Conservation (phyloP, 1,284 basidiomycete genomes). For the Blastosporella zonata region DNA sequence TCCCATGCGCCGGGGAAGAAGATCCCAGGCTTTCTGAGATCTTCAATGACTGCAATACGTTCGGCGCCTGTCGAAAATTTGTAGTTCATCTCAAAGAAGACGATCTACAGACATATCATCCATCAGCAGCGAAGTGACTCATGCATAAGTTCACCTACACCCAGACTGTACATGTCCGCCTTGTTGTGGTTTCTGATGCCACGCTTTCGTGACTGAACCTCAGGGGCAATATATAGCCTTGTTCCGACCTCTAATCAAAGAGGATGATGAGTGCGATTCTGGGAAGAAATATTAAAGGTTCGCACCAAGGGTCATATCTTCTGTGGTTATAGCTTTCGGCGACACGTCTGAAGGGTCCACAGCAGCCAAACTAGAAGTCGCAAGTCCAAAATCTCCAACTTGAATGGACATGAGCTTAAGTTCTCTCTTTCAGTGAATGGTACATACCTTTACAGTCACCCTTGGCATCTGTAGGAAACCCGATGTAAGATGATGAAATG, state of each 20-base stretch:
- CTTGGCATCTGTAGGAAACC: conserved; percentile 59
- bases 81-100: conserved; percentile 98
- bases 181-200: conserved; percentile 75
- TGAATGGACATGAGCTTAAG: background rate
- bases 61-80: conserved; percentile 85
- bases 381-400: conserved; percentile 93
- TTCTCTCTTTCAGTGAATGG: background rate
- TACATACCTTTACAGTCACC: conserved; percentile 81
- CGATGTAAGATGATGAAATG: background rate
- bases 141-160: conserved; percentile 44
- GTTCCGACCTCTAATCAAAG: conserved; percentile 80
- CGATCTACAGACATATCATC: conserved; percentile 56
- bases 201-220: conserved; percentile 64
- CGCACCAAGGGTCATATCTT: conserved; percentile 76
- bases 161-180: conserved; percentile 95
- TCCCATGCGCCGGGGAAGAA: conserved; percentile 80
- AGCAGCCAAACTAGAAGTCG: conserved; percentile 77
- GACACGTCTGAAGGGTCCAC: conserved; percentile 68
- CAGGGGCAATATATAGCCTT: conserved; percentile 90
- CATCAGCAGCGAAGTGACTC: background rate
- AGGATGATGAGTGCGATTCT: background rate
- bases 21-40: conserved; percentile 70
- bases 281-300: conserved; percentile 2
- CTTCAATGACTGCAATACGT: conserved; percentile 79
- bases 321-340: conserved; percentile 39